Conservation (phyloP, 208 protist species). For the Wallacemonas collosoma region DNA sequence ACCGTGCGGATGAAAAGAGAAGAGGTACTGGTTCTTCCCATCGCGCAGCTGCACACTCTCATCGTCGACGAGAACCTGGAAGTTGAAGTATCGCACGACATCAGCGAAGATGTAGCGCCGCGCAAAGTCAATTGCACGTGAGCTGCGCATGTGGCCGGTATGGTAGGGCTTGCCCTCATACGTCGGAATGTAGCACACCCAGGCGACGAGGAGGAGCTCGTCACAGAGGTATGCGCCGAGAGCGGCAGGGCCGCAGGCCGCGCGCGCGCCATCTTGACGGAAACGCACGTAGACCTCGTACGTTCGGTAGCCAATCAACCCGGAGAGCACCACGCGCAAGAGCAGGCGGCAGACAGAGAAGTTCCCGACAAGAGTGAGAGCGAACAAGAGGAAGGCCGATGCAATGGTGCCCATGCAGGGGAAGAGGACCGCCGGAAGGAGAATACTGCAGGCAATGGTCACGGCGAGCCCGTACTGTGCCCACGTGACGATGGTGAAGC, state of each 20-base stretch:
- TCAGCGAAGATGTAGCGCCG: slow-evolving; percentile 68
- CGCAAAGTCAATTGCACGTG: slow-evolving; percentile 47
- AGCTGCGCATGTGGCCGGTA: slow-evolving; percentile 57
- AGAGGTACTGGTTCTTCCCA: slow-evolving; percentile 60
- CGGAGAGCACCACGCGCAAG: slow-evolving; percentile 47
- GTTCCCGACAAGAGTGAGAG: slow-evolving; percentile 32
- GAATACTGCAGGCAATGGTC: slow-evolving; percentile 22
- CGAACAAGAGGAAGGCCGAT: slow-evolving; percentile 17
- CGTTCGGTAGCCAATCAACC: slow-evolving; percentile 53
- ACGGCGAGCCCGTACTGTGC: slow-evolving; percentile 53
- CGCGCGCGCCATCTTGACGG: not conserved
- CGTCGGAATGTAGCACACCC: slow-evolving; percentile 61
- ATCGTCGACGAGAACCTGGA: slow-evolving; percentile 65
- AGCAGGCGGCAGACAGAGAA: slow-evolving; percentile 42
- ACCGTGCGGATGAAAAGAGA: slow-evolving; percentile 85
- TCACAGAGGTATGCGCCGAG: slow-evolving; percentile 34
- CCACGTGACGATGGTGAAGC: slow-evolving; percentile 49
- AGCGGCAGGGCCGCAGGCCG: slow-evolving; percentile 12
- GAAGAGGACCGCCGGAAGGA: slow-evolving; percentile 36
- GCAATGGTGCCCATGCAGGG: slow-evolving; percentile 58
- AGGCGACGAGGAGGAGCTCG: slow-evolving; percentile 37
- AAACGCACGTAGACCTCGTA: slow-evolving; percentile 45
- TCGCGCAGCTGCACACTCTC: slow-evolving; percentile 53
- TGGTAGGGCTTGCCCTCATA: slow-evolving; percentile 66
- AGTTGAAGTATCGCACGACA: slow-evolving; percentile 68